Evolutionary conservation across 2,329 filamentous ascomycete species (phyloP).

Genomic region (Neocatenulostroma microsporum): DNA sequence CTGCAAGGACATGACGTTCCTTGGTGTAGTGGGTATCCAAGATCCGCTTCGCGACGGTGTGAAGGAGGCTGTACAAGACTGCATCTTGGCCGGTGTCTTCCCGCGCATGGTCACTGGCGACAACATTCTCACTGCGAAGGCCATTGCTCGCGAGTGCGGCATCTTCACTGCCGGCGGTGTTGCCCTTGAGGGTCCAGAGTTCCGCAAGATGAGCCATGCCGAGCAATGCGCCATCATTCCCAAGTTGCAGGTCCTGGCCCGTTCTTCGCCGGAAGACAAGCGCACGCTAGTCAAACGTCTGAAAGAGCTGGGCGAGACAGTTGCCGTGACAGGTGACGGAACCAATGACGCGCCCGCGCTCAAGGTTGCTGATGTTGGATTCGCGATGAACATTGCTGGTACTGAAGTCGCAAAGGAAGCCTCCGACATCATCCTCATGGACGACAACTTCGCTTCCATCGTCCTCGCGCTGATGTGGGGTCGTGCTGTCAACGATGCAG

Average conservation of each 20-base stretch:
- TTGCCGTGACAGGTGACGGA: constrained; percentile 59
- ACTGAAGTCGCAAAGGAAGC: constrained; percentile 59
- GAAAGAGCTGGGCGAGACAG: constrained; percentile 58
- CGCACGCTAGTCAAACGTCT: constrained; percentile 56
- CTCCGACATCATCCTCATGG: constrained; percentile 54
- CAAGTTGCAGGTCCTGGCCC: constrained; percentile 59
- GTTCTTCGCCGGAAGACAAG: constrained; percentile 64
- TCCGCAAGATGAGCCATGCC: constrained; percentile 35
- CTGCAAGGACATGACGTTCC: constrained; percentile 64
- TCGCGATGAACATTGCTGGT: constrained; percentile 60
- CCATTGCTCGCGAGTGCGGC: constrained; percentile 66
- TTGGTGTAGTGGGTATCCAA: constrained; percentile 66
- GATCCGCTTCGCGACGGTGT: constrained; percentile 65
- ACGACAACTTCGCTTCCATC: constrained; percentile 57
- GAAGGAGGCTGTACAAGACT: constrained; percentile 58
- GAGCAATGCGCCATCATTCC: constrained; percentile 51
- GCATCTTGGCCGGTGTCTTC: constrained; percentile 59
- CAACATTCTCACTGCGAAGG: constrained; percentile 63
- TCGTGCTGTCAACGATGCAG: constrained; percentile 49
- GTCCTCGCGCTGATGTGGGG: constrained; percentile 57
- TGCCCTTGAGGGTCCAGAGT: constrained; percentile 39
- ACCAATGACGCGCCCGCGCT: constrained; percentile 60
- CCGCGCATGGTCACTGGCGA: constrained; percentile 70
- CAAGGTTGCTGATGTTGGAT: constrained; percentile 59
- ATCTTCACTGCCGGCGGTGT: constrained; percentile 45